phyloP scores from a whole-genome alignment of 495 filamentous ascomycete genomes.

The Penicillium arizonense region DNA sequence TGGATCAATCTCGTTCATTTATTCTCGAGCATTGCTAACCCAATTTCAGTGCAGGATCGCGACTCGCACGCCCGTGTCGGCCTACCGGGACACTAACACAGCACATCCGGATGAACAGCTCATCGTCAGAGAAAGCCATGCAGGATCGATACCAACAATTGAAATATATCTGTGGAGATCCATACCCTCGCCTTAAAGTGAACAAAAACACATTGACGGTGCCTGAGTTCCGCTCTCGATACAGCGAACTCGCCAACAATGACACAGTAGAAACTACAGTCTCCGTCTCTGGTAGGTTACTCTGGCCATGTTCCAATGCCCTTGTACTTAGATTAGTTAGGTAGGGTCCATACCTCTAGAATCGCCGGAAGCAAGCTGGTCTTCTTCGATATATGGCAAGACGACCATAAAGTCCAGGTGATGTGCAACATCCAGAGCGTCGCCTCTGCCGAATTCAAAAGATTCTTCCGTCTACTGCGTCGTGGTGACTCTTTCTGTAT shows the following conservation, averaged over 20 bases:
- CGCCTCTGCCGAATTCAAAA: constrained; percentile 52
- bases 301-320: constrained; percentile 18
- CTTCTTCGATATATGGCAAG: constrained; percentile 77
- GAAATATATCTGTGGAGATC: constrained; percentile 35
- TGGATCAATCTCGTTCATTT: constrained; percentile 7
- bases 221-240: constrained; percentile 38
- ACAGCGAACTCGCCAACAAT: constrained; percentile 38
- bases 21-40: constrained; percentile 17
- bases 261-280: constrained; percentile 47
- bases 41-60: constrained; percentile 29
- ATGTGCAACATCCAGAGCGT: constrained; percentile 64
- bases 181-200: constrained; percentile 50
- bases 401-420: constrained; percentile 67
- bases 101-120: constrained; percentile 26
- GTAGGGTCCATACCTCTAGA: constrained; percentile 62
- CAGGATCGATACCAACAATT: constrained; percentile 53
- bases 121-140: constrained; percentile 39
- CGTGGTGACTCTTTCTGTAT: constrained; percentile 78
- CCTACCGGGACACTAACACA: constrained; percentile 13
- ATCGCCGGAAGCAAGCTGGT: constrained; percentile 67
- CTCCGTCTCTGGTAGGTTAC: constrained; percentile 46
- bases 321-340: constrained; percentile 55
- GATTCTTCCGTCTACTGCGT: constrained; percentile 55
- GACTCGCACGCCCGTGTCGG: constrained; percentile 2
- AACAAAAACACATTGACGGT: constrained; percentile 32